Base-by-base conservation (phyloP, 2,329 filamentous ascomycete genomes). In the Metarhizium guizhouense region DNA sequence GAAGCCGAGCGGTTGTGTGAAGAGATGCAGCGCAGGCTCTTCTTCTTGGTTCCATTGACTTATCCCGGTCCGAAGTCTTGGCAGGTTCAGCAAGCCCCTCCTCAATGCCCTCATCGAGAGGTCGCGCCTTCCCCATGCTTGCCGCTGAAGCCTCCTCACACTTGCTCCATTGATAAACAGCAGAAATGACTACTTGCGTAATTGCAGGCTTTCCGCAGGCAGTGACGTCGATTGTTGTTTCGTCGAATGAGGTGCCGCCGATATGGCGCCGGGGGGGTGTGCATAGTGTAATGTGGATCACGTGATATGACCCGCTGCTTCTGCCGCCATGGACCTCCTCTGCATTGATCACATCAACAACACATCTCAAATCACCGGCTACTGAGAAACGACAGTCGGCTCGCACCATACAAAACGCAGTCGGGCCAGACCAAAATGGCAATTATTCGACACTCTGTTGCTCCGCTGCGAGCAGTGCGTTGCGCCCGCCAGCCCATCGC, bases 401-500 rank as follows among this genome's bases (percentile, higher is more conserved):
- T 52, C 54, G 42, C 61, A 64, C 62, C 61, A 60, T 61, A 59
- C 59, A 60, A 43, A 51, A 36, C 58, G 56, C 51, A 52, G 16
- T 32, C 45, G 20, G 30, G 51, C 36, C n/a, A 13, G 7, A 7
- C 52, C 6, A 60, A 20, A 60, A 73, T 73, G 71, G 66, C 64
- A 56, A 60, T 72, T 60, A 59, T 72, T 59, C 71, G 70, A 60
- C 66, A 69, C 56, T 62, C 70, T 57, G 66, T 64, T 57, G 67
- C 69, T 60, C 68, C 70, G 53, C 64, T 72, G 63, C 69, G 69
- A 58, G 68, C 68, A 55, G 63, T 66, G 63, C 70, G 70, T 60
- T 73, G 68, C 67, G 59, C 64, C 59, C 69, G 70, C 64, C 70
- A 70, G 59, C 64, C 65, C 58, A 57, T 61, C 54, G 48, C 58